Evolutionary conservation across 345 rosid species (phyloP).

Genomic region (Eucalyptus shirleyi): DNA sequence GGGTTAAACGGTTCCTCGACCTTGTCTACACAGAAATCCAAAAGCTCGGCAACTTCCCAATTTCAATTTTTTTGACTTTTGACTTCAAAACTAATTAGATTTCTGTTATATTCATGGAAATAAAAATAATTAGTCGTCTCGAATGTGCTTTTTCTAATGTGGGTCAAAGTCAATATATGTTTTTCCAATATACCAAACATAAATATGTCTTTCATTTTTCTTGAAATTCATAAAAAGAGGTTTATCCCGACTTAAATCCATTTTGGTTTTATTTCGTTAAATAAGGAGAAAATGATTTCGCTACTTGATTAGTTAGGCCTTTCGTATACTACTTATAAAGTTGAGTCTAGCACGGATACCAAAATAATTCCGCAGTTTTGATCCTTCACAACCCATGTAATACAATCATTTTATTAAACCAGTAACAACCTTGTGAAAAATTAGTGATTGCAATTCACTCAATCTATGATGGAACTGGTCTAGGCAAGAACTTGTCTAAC

Average conservation of each 20-base stretch:
- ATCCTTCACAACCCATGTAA: neutral
- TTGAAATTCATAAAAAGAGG: neutral
- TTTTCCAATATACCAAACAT: neutral
- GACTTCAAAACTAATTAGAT: neutral
- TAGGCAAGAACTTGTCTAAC: neutral
- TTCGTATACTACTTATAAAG: neutral
- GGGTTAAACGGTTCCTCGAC: neutral
- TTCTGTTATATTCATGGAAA: neutral
- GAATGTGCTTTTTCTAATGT: neutral
- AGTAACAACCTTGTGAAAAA: neutral
- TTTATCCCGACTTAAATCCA: fast-evolving
- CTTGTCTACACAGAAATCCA: neutral
- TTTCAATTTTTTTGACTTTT: neutral
- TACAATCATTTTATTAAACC: neutral
- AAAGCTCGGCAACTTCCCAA: neutral
- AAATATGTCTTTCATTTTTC: neutral
- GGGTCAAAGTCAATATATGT: neutral
- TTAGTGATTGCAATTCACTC: neutral
- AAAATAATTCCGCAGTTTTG: neutral
- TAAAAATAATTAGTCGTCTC: neutral
- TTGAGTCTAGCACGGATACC: neutral
- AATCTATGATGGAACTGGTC: neutral
- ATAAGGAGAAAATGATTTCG: neutral
- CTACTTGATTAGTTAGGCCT: neutral
- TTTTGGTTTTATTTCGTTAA: neutral